phyloP scores from a whole-genome alignment of 768 basidiomycete genomes.

The Trametes elegans region DNA sequence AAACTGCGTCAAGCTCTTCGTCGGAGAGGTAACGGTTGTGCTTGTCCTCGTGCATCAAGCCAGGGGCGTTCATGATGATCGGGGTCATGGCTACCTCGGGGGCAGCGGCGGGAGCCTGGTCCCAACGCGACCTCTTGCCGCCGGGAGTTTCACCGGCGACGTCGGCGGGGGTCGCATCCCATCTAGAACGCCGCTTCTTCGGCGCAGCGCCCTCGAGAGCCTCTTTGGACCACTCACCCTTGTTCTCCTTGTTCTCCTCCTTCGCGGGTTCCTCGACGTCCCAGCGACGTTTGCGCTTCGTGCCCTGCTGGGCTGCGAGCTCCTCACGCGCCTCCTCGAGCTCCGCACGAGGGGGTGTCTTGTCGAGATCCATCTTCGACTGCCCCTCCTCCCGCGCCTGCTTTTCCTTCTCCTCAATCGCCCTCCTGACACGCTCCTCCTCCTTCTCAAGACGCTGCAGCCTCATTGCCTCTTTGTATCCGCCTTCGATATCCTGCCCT shows the following conservation, averaged over 20 bases:
- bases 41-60: slow-evolving; percentile 86
- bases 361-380: slow-evolving; percentile 86
- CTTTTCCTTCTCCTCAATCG: slow-evolving; percentile 88
- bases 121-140: slow-evolving; percentile 89
- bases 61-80: slow-evolving; percentile 86
- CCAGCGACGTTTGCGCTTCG: slow-evolving; percentile 80
- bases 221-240: slow-evolving; percentile 76
- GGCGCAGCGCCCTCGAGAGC: slow-evolving; percentile 70
- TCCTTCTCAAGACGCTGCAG: slow-evolving; percentile 89
- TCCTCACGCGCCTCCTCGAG: slow-evolving; percentile 71
- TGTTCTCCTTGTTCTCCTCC: slow-evolving; percentile 53
- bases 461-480: slow-evolving; percentile 97
- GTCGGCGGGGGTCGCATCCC: slow-evolving; percentile 92
- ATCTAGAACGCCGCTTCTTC: slow-evolving; percentile 91
- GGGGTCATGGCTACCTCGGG: slow-evolving; percentile 67
- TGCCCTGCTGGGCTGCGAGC: slow-evolving; percentile 52
- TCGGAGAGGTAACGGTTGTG: slow-evolving; percentile 95
- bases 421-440: slow-evolving; percentile 77
- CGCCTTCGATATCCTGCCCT: slow-evolving; percentile 72
- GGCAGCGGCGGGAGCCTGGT: slow-evolving; percentile 78
- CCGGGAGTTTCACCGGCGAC: slow-evolving; percentile 58
- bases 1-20: slow-evolving; percentile 90
- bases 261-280: slow-evolving; percentile 54
- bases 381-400: slow-evolving; percentile 67
- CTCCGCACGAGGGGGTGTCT: slow-evolving; percentile 84